Conservation (phyloP, 148 eudicot species). For the Agrostemma githago region DNA sequence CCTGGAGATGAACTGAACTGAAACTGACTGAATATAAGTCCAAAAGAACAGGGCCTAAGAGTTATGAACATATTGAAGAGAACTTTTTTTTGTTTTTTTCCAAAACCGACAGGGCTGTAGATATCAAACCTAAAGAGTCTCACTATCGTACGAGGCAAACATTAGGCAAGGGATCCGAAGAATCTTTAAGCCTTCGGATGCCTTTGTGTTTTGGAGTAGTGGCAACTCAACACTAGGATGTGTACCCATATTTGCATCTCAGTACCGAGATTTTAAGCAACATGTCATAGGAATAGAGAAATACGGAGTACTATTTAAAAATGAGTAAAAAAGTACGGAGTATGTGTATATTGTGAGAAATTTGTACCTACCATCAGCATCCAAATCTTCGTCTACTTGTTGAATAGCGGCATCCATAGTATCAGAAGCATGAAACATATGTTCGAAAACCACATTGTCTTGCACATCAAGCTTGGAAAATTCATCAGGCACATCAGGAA, state of each 20-base stretch:
- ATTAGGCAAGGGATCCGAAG: not conserved
- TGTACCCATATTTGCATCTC: not conserved
- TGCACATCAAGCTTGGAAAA: not conserved
- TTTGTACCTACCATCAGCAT: conserved; percentile 10
- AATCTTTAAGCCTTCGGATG: not conserved
- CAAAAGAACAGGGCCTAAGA: not conserved
- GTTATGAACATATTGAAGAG: not conserved
- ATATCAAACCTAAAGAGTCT: not conserved
- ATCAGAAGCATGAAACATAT: conserved; percentile 2
- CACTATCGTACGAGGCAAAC: not conserved
- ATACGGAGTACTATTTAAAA: too few species aligned
- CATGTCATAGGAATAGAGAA: not conserved
- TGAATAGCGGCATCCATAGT: not conserved
- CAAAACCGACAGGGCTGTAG: not conserved
- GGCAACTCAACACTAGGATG: not conserved
- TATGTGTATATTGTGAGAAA: not conserved
- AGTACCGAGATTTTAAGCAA: not conserved
- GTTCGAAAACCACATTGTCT: not conserved
- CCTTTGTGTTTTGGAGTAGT: not conserved
- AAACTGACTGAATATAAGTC: too few species aligned
- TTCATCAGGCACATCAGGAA: not conserved
- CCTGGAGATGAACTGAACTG: too few species aligned
- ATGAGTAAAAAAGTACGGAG: not conserved
- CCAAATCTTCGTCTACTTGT: not conserved
- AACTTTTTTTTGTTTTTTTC: not conserved